Evolutionary conservation across 129 eudicot genomes (phyloP), one percentile per base, ranked within the genome.

Genomic region (Glebionis coronaria): DNA sequence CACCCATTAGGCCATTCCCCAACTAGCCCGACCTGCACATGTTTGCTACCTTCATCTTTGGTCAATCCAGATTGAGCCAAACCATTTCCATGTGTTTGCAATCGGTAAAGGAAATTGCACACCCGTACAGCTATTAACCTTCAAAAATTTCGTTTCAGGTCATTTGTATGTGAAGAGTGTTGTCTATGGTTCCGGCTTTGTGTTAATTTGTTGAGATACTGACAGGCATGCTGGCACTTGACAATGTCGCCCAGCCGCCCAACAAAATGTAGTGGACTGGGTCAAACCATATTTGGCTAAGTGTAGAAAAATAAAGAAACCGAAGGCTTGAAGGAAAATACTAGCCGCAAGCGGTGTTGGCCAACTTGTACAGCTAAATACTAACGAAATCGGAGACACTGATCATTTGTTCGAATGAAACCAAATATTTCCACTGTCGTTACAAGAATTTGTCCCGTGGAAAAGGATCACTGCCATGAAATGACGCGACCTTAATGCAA

Each of bases 161-260:
- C 98, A 88, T 70, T 70, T 91, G 70, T 88, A 88, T 28, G 91
- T 88, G 62, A 91, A 91, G 87, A 91, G 98, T 25, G 98, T 88
- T 19, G 98, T 91, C 29, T 91, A 91, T 69, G 91, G 83, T 51
- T 91, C 88, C 60, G 98, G 98, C 23, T 95, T 91, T 12, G 95
- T 91, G 13, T 18, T 91, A 67, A n/a, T n/a, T n/a, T n/a, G 88
- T 85, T 7, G 98, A 91, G 81, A 81, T 91, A 82, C 78, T 88
- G 13, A 91, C 98, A 9, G 98, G 98, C 44, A 40, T 88, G 65
- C 84, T 91, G 31, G 88, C 88, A 12, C 80, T 88, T 18, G 98
- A 91, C 70, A 44, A 78, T 19, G 28, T 23, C 98, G 98, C 35
- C 91, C 96, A 5, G 61, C 69, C 25, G 75, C 79, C 10, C 95